These are phyloP conservation scores for Suillus plorans DNA, from an alignment of 768 basidiomycete species.

Conservation along the genomic window DNA sequence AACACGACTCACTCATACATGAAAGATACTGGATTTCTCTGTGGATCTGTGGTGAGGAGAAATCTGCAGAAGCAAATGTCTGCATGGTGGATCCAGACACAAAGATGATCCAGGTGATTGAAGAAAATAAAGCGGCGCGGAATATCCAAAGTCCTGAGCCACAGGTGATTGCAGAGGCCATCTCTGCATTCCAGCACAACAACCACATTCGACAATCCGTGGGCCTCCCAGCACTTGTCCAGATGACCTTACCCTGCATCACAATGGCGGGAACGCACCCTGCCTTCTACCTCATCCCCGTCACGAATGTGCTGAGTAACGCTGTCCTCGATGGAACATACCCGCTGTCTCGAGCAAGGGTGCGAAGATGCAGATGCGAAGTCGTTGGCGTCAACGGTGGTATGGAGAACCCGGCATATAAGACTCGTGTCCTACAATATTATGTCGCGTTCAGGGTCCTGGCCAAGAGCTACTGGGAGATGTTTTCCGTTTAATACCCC, in stretches of 20 bases:
- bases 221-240: no score
- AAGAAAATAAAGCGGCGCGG: no score
- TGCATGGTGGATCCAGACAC: no score
- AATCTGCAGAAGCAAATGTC: no score
- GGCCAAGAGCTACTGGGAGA: neutral
- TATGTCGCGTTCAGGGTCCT: neutral
- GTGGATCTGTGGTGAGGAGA: no score
- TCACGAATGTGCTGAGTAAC: neutral
- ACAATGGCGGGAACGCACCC: neutral
- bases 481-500: neutral
- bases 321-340: neutral
- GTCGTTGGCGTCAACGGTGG: neutral
- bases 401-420: neutral
- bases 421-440: fast-evolving
- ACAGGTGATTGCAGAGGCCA: no score
- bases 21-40: no score
- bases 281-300: neutral
- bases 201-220: no score
- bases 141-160: no score
- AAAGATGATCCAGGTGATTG: no score
- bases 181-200: no score
- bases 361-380: neutral
- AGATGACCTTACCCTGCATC: neutral
- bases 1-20: no score
- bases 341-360: neutral